Base-by-base conservation (phyloP, 2,329 filamentous ascomycete species). In the Penicillium sp. region DNA sequence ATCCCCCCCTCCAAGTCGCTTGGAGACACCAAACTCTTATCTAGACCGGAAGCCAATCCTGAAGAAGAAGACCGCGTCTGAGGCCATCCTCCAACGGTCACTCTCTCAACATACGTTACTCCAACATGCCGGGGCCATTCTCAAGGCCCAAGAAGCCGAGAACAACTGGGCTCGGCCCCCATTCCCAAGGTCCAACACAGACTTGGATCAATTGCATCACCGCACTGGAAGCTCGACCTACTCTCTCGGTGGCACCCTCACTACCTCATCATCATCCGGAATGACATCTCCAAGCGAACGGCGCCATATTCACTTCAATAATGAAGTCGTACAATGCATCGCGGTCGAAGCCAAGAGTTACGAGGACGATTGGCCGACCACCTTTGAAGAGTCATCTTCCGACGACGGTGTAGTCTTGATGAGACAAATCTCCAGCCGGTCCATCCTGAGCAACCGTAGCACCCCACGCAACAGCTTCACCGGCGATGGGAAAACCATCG, bases 41-140 rank as follows among this genome's bases (percentile, higher is more conserved):
- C 76, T 89, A 62, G 85, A 86, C 66, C 79, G 92, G 76, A 96
- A 96, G 76, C 91, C 92, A 1, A 97, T 97, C 58, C 77, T 99
- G 58, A 97, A 97, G 78, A 97, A 97, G 81, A 86, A 92, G 63
- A 96, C 91, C 74, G 93, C 96, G 82, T 97, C 93, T 0, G 93
- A 97, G 74, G 84, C 95, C 41, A 96, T 97, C 85, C 83, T 97
- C 9, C 92, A 96, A 72, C 85, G 88, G 60, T 97, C 92, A 0
- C 75, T 97, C 8, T 96, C 92, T 1, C 87, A 91, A 1, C 93
- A 92, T 2, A 96, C 92, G 5, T 81, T 97, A 16, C 78, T 97
- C 19, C 93, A 95, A 75, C 91, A 96, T 75, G 92, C 92, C 7
- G 89, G 91, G 0, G 91, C 91, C 21, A 90, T 90, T 21, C 87